Evolutionary conservation across 1,284 basidiomycete genomes (phyloP), one percentile per base, ranked within the genome.

Genomic region (Xerocomus minutiporus): DNA sequence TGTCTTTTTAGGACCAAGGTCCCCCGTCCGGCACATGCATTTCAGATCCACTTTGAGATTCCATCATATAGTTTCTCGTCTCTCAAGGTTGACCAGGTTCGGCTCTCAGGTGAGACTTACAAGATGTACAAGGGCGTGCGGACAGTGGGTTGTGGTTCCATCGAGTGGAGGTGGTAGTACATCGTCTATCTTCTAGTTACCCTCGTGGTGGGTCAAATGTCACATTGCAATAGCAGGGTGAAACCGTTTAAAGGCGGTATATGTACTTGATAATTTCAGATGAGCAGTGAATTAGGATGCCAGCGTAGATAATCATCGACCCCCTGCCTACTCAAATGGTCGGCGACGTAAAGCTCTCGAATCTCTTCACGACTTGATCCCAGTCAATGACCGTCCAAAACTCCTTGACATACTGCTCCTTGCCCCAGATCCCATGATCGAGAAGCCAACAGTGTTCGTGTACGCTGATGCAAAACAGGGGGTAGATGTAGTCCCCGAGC

Each of bases 401-500:
- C 65, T 88, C 81, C 64, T 81, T 83, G 61, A 97, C 74, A 77
- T 96, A 99, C 66, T 83, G 79, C 67, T 93, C 91, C 73, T 93
- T 93, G 39, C 92, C 93, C 91, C 92, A 96, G 15, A 99, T 84
- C 11, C 96, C 96, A 65, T 92, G 95, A 55, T 88, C 88, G 46
- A 89, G 86, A 61, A 99, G 75, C 89, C 94, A 99, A 25, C 90
- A 87, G 64, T 94, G 94, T 71, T 97, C 94, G 64, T 93, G 85
- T 23, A 96, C 80, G 51, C 86, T 88, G 56, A 97, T 71, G 61
- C 91, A 93, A 65, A 96, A 86, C 42, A 96, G 68, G 12, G 93
- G 93, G 68, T 78, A 85, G 42, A 95, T 71, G 17, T 75, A 73
- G 42, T 82, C 77, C 29, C 86, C 88, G 15, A 74, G 59, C 0